Percentiles rank a stretch among this genome's conserved stretches.
Evolutionary conservation across 2,329 filamentous ascomycete species (phyloP).

Genomic region (Sodiomyces alkalinus): DNA sequence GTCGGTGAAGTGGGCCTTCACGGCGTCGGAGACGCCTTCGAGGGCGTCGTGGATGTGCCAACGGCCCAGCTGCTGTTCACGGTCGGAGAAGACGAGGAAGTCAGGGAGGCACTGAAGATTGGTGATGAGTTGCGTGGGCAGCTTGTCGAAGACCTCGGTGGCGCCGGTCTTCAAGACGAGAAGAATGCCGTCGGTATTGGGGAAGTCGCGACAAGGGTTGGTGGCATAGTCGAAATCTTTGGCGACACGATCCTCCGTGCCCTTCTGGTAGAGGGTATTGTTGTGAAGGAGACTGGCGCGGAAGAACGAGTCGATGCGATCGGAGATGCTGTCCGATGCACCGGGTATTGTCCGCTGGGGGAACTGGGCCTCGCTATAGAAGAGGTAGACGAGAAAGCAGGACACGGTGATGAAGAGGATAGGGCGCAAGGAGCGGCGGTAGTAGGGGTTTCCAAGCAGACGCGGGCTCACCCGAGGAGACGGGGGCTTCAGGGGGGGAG

Average conservation of each 20-base stretch:
- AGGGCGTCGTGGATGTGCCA: constrained; percentile 27
- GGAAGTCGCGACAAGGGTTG: constrained; percentile 24
- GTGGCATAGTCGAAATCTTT: constrained; percentile 20
- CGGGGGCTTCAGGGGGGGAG: constrained; percentile 1
- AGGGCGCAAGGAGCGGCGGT: constrained; percentile 1
- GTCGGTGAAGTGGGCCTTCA: constrained; percentile 23
- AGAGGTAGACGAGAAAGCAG: neutral
- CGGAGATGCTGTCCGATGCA: constrained; percentile 1
- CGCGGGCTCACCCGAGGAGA: constrained; percentile 1
- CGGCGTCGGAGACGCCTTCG: constrained; percentile 20
- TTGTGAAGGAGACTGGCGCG: constrained; percentile 15
- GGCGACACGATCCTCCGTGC: constrained; percentile 17
- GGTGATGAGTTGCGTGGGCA: constrained; percentile 41
- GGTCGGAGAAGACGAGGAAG: constrained; percentile 40
- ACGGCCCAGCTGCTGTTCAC: constrained; percentile 34
- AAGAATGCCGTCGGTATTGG: constrained; percentile 26
- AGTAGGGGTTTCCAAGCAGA: constrained; percentile 2
- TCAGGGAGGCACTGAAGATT: constrained; percentile 37
- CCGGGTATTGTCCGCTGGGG: too few species aligned
- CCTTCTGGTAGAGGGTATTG: constrained; percentile 22
- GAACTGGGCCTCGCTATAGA: constrained; percentile 1
- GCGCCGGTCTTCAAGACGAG: constrained; percentile 45
- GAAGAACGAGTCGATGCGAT: constrained; percentile 1
- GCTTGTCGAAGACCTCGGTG: constrained; percentile 35
- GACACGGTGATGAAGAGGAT: constrained; percentile 1